phyloP scores from a whole-genome alignment of 495 filamentous ascomycete genomes.

The Cercophora samala region DNA sequence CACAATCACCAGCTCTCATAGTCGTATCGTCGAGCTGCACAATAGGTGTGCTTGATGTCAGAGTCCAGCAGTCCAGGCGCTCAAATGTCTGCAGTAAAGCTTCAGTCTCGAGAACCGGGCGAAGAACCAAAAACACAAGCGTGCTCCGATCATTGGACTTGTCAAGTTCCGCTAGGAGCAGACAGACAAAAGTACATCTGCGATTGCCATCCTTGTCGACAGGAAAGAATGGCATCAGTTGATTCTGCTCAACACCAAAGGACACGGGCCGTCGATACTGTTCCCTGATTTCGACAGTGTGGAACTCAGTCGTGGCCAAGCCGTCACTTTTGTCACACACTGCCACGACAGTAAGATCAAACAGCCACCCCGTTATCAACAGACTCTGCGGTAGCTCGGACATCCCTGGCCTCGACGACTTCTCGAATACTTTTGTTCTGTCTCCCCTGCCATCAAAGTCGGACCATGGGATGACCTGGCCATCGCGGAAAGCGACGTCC shows the following conservation, averaged over 20 bases:
- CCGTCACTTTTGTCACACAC: neutral
- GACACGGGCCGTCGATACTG: neutral
- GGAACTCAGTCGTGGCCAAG: neutral
- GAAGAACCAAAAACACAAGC: neutral
- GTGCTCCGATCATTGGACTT: neutral
- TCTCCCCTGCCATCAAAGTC: neutral
- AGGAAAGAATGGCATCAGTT: neutral
- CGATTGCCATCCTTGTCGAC: neutral
- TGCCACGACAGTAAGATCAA: neutral
- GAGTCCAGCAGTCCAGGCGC: neutral
- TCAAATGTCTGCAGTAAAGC: neutral
- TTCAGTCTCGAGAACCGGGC: neutral
- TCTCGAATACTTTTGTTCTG: neutral
- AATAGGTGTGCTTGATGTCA: neutral
- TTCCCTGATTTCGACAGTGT: neutral
- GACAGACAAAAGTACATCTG: neutral
- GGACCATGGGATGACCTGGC: neutral
- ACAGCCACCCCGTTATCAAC: neutral
- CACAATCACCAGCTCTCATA: neutral
- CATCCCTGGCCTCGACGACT: neutral
- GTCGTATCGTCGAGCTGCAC: neutral
- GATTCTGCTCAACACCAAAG: neutral
- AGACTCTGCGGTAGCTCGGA: neutral
- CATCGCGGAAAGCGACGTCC: neutral
- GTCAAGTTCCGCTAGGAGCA: neutral